phyloP scores from a whole-genome alignment of 2,329 filamentous ascomycete species.

The Coniochaeta sp. region DNA sequence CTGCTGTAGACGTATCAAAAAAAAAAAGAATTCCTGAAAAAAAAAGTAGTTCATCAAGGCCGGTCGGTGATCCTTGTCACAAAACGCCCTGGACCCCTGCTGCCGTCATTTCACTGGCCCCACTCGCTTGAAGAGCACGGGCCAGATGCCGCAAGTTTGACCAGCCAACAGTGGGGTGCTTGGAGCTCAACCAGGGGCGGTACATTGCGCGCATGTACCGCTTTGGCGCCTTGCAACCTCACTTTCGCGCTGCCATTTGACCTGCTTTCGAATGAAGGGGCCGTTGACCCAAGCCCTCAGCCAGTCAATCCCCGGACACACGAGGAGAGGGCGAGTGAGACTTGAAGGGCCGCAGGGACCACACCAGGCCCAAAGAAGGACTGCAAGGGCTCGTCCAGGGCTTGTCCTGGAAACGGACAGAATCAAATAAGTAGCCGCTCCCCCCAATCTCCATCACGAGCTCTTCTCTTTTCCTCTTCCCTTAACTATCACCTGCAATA shows the following conservation, averaged over 20 bases:
- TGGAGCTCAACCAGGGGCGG: background rate
- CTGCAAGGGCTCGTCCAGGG: background rate
- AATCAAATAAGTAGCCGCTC: conserved; percentile 3
- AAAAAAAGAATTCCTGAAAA: background rate
- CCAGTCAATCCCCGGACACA: background rate
- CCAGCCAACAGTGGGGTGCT: background rate
- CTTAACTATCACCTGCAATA: background rate
- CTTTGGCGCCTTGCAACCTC: conserved; percentile 1
- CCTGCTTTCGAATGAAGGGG: background rate
- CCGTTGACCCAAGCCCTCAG: background rate
- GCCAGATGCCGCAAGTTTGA: background rate
- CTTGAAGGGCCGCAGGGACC: background rate
- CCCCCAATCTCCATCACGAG: conserved; percentile 1
- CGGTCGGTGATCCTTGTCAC: background rate
- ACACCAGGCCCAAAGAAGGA: background rate
- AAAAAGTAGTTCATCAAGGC: background rate
- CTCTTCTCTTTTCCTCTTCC: background rate
- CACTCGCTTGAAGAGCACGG: conserved; percentile 1
- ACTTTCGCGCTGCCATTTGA: conserved; percentile 1
- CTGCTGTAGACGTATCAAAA: too few relatives aligned
- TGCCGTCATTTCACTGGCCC: background rate
- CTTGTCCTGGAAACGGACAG: background rate
- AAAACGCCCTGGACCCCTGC: conserved; percentile 1
- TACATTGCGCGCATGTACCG: background rate
- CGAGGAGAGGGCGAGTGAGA: background rate